Percentiles rank a stretch among this genome's conserved stretches.
Evolutionary conservation across 345 rosid species (phyloP).

Genomic region (Gossypium ekmanianum): DNA sequence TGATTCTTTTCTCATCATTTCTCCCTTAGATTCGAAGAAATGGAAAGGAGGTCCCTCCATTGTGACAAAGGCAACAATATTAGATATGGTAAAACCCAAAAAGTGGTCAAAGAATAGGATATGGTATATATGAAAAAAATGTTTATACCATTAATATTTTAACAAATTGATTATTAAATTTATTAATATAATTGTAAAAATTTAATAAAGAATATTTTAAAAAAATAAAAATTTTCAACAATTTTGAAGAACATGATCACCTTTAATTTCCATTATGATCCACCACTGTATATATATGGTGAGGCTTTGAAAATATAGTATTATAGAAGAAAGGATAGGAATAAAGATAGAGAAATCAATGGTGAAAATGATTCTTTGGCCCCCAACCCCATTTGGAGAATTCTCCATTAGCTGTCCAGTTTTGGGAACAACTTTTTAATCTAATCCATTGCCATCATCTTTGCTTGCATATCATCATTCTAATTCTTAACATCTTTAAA

Average conservation of each 20-base stretch:
- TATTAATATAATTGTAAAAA: no score
- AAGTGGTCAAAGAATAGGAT: background rate
- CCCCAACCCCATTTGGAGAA: background rate
- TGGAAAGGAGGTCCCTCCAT: conserved; percentile 4
- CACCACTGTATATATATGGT: no score
- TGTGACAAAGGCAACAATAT: background rate
- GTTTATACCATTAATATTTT: no score
- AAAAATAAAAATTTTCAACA: no score
- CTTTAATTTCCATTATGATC: no score
- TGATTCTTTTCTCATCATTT: background rate
- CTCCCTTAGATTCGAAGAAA: background rate
- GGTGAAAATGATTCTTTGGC: background rate
- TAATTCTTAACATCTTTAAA: background rate
- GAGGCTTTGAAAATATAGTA: background rate
- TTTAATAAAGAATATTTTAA: no score
- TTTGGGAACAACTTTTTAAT: background rate
- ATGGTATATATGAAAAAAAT: no score
- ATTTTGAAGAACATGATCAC: no score
- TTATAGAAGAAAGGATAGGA: background rate
- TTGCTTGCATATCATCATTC: background rate
- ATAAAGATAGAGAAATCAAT: background rate
- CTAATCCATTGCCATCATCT: background rate
- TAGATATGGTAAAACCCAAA: background rate
- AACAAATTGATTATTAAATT: no score
- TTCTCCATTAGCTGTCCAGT: background rate